Conservation (phyloP, 495 filamentous ascomycete species). For the Cercophora scortea region DNA sequence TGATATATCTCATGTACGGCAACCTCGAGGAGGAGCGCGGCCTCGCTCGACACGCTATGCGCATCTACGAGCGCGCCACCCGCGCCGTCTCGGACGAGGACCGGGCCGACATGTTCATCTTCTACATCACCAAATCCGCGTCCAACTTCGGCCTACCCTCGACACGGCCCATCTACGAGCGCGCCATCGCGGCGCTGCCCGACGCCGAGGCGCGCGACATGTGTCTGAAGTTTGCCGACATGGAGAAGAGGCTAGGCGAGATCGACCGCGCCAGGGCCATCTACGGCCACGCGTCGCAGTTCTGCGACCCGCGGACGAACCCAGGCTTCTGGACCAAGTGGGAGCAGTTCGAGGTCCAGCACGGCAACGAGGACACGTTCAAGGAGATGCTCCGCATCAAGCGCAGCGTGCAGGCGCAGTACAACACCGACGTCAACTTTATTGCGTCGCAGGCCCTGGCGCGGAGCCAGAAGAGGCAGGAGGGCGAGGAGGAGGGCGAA, state of each 20-base stretch:
- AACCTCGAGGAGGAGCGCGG: conserved; percentile 95
- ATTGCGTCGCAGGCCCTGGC: conserved; percentile 95
- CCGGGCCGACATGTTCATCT: conserved; percentile 95
- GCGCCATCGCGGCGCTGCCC: conserved; percentile 82
- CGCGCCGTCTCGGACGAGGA: conserved; percentile 94
- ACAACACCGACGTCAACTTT: conserved; percentile 97
- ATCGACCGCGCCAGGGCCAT: conserved; percentile 94
- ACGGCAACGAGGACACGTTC: conserved; percentile 98
- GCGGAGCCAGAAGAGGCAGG: conserved; percentile 56
- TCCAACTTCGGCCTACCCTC: conserved; percentile 97
- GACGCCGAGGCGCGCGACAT: conserved; percentile 93
- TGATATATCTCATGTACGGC: conserved; percentile 96
- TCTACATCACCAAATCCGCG: conserved; percentile 98
- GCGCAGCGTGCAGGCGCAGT: conserved; percentile 93
- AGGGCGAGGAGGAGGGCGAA: conserved; percentile 23
- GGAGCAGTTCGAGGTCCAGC: conserved; percentile 93
- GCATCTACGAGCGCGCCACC: conserved; percentile 96
- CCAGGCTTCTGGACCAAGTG: conserved; percentile 91
- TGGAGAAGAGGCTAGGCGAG: conserved; percentile 93
- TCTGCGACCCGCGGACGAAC: conserved; percentile 89
- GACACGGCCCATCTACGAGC: conserved; percentile 94
- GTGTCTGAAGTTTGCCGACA: conserved; percentile 98
- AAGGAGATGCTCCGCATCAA: conserved; percentile 99
- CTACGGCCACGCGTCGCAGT: conserved; percentile 93
- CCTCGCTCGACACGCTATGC: conserved; percentile 94